phyloP scores from a whole-genome alignment of 208 protist genomes.

The Acanthamoeba healyi region DNA sequence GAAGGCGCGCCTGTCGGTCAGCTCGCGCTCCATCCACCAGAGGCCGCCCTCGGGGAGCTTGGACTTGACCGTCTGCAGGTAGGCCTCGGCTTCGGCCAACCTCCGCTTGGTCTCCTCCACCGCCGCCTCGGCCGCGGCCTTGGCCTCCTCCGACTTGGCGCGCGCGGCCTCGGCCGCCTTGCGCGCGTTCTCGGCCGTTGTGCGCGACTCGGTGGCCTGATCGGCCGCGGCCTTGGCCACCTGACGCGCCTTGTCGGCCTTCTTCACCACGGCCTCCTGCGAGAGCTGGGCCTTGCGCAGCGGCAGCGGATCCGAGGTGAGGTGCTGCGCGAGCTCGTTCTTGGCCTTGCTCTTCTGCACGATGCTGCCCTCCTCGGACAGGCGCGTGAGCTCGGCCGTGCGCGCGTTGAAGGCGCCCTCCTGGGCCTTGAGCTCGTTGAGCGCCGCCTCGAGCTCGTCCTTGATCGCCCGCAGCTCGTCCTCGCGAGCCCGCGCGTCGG shows the following conservation, averaged over 20 bases:
- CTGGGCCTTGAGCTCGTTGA: slow-evolving; percentile 64
- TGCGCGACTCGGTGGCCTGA: neutral
- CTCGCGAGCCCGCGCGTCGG: slow-evolving; percentile 31
- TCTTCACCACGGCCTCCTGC: slow-evolving; percentile 59
- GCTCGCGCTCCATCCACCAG: slow-evolving; percentile 33
- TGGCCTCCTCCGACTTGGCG: neutral
- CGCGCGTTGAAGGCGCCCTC: slow-evolving; percentile 69
- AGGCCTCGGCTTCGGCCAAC: neutral
- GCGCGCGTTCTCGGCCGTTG: neutral
- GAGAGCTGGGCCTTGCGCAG: slow-evolving; percentile 63
- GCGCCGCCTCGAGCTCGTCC: slow-evolving; percentile 64
- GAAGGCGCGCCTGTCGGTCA: neutral
- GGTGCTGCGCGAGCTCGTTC: slow-evolving; percentile 70
- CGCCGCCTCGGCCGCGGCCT: neutral
- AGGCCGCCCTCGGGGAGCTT: neutral
- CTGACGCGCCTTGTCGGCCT: slow-evolving; percentile 26
- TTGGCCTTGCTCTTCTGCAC: slow-evolving; percentile 59
- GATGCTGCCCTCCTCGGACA: neutral
- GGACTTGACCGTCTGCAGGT: neutral
- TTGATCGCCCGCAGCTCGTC: slow-evolving; percentile 51
- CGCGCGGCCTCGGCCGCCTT: slow-evolving; percentile 4
- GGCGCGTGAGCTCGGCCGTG: slow-evolving; percentile 61
- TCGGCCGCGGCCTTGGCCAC: slow-evolving; percentile 7
- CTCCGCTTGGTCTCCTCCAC: neutral
- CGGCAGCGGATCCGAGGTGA: slow-evolving; percentile 51